Base-by-base conservation (phyloP, 148 eudicot species). In the Amaranthus hypochondriacus region DNA sequence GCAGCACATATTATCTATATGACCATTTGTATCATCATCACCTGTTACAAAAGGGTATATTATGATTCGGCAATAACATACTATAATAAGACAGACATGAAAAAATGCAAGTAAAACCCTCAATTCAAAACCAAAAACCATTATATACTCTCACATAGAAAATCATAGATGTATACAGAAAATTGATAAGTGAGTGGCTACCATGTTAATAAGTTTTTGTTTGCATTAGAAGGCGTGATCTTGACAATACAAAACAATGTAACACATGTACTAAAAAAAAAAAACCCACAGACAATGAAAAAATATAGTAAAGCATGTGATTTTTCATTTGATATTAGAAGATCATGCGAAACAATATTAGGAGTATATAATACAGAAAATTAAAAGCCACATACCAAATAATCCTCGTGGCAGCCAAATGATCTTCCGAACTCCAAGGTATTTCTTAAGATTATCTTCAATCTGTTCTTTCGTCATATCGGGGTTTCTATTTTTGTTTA, bases 11-110 rank as follows among this genome's bases (percentile, higher is more conserved):
- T 87, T 95, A 79, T 95, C 99, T 47, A 95, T 76, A 77, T 95
- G 99, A 58, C 99, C 99, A 81, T 95, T 89, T 5, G 99, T 95
- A 81, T 95, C 99, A 72, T 95, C 96, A 80, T 95, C 99, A 15
- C 97, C 98, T 94, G 86, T 10, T 3, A 28, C 4, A 4, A 48
- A 9, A 21, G 4, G 2, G 8, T 43, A 11, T 8, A 39, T 0
- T 53, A 74, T 70, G 44, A 13, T 62, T 55, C 39, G 72, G 39
- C 51, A 71, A 13, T 48, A 21, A 6, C 52, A 58, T 48, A 56
- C 65, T 13, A 9, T 9, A 5, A 48, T 18, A 48, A 51, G 56
- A 67, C 12, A 51, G 56, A 67, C 12, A 50, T 7, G 42, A 12
- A 12, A 12, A 69, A 43, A 43, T 13, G 39, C 50, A 56, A 10